Evolutionary conservation across 2,329 filamentous ascomycete species (phyloP), one percentile per base, ranked within the genome.

Genomic region (Pyrenophora tritici-repentis): DNA sequence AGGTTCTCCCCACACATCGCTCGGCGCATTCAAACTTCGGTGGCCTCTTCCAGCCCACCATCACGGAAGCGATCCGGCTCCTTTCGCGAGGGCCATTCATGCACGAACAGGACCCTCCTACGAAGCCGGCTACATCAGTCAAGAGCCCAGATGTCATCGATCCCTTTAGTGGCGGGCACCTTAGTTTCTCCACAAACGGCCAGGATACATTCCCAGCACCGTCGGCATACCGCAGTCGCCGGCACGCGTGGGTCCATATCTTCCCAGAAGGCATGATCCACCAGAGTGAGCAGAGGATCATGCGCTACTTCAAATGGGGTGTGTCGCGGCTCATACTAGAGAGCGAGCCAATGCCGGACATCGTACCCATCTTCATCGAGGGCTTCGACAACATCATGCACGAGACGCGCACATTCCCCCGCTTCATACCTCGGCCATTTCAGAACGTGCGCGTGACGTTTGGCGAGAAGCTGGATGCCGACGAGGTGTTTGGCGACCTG

Each of bases 261-360:
- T 97, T 97, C 73, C 94, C 94, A 10, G 94, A 99, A 75, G 94
- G 91, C 40, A 91, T 89, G 73, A 91, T 96, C 38, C 92, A 97
- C 74, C 94, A 99, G 76, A 86, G 91, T 60, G 83, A 88, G 1
- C 79, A 86, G 35, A 85, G 86, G 63, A 85, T 87, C 6, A 87
- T 97, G 80, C 88, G 94, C 24, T 99, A 99, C 76, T 97, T 97
- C 83, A 97, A 96, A 78, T 99, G 94, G 94, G 94, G 94, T 1
- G 81, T 97, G 1, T 91, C 93, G 6, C 85, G 94, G 2, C 81
- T 97, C 50, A 94, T 99, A 50, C 84, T 99, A 39, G 94, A 99
- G 74, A 85, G 88, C 39, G 89, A 93, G 41, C 90, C 91, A 3
- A 86, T 89, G 56, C 94, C 94, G 0, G 90, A 95, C 61, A 83